Base-by-base conservation (phyloP, 2,329 filamentous ascomycete genomes). In the Aspergillus ustus region DNA sequence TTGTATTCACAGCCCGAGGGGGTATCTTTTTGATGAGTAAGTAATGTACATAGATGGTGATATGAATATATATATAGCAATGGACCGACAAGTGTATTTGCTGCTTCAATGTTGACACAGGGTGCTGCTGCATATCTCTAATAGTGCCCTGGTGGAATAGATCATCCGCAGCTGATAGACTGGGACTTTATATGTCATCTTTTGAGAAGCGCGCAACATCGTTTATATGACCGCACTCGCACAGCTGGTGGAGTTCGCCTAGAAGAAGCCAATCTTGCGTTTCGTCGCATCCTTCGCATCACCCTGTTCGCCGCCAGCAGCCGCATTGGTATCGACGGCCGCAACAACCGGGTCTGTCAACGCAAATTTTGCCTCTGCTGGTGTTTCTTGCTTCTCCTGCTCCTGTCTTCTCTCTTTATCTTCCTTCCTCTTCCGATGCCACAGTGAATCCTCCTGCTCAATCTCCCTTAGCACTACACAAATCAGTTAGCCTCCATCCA, bases 381-480 rank as follows among this genome's bases (percentile, higher is more conserved):
- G 11, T 34, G 40, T 15, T 34, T 44, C 46, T 19, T 15, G 5
- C 56, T 58, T 52, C 59, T 84, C 83, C 61, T 87, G 85, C 57
- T 82, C 81, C 62, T 81, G 80, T 78, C 8, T 29, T 19, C 29
- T 63, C 53, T 20, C 59, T 37, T 63, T 44, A 19, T 31, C 43
- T 43, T 64, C 57, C 46, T 65, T 37, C 22, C 57, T 45, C 52
- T 72, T 75, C 52, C 71, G 68, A 59, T 74, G 73, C 77, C 75
- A 78, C 19, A 75, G 48, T 4, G 72, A 73, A 62, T 79, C 77
- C 62, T 79, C 78, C 43, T 72, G 69, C 57, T 77, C 75, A 37
- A 80, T 78, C 61, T 80, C 77, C 50, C 66, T 70, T 7, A 79
- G 62, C 4, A 79, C 77, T 79, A 60, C n/a, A 50, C 17, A 15